Percentiles rank a stretch among this genome's conserved stretches.
Evolutionary conservation across 2,329 filamentous ascomycete genomes (phyloP).

Genomic region (Erysiphe pulchra): DNA sequence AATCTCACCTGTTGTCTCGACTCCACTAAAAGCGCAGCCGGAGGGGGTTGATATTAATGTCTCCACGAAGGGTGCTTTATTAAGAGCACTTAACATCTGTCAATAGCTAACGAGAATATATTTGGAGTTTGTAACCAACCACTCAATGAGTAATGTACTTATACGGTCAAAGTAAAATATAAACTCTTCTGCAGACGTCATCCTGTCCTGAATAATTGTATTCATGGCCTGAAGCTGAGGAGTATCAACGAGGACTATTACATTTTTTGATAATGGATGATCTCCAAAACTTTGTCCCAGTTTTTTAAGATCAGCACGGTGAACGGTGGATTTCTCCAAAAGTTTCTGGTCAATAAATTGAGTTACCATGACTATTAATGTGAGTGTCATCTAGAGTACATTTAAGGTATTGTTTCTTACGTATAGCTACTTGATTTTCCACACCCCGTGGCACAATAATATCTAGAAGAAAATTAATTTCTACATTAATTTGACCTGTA

Average conservation of each 20-base stretch:
- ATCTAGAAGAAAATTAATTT: constrained; percentile 21
- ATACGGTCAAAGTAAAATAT: constrained; percentile 94
- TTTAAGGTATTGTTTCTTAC: constrained; percentile 17
- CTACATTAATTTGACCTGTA: too few relatives aligned
- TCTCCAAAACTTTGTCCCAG: constrained; percentile 49
- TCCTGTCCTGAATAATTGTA: constrained; percentile 63
- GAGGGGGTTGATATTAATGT: constrained; percentile 43
- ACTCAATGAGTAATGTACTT: constrained; percentile 60
- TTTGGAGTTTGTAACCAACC: constrained; percentile 19
- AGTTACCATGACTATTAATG: constrained; percentile 51
- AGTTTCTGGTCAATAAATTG: constrained; percentile 80
- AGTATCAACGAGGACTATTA: constrained; percentile 49
- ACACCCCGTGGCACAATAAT: constrained; percentile 88
- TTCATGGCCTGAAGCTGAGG: constrained; percentile 70
- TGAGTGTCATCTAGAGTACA: constrained; percentile 1
- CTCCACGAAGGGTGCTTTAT: constrained; percentile 45
- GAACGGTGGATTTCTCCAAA: constrained; percentile 58
- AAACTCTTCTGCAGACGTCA: constrained; percentile 66
- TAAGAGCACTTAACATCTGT: constrained; percentile 32
- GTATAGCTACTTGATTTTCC: constrained; percentile 79
- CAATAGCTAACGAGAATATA: not conserved
- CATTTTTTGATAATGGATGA: constrained; percentile 46
- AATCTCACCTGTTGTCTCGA: constrained; percentile 44
- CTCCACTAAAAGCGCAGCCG: constrained; percentile 41
- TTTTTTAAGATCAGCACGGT: constrained; percentile 52